Evolutionary conservation across 1,284 basidiomycete genomes (phyloP).

Genomic region (Neotropicomus parvogracilis): DNA sequence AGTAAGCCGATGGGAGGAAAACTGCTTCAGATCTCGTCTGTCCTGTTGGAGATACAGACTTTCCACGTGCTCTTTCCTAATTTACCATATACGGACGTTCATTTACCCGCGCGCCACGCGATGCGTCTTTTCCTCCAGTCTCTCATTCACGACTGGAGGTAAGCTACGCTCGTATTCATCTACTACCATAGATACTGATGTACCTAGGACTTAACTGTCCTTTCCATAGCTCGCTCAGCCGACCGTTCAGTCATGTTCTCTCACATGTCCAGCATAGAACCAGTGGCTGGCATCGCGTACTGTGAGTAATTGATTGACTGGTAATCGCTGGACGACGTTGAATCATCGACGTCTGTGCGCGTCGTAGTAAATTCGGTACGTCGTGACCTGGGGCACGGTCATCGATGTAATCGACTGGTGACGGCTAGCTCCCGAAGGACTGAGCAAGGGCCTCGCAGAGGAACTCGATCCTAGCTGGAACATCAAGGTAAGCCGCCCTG

Average conservation of each 20-base stretch:
- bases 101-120: too few relatives aligned
- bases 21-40: constrained; percentile 26
- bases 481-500: constrained; percentile 15
- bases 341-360: not conserved
- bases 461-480: constrained; percentile 25
- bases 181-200: too few relatives aligned
- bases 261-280: constrained; percentile 5
- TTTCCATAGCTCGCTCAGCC: too few relatives aligned
- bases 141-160: too few relatives aligned
- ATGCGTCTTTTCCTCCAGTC: too few relatives aligned
- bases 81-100: too few relatives aligned
- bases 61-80: too few relatives aligned
- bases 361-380: constrained; percentile 23
- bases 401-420: not conserved
- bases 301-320: too few relatives aligned
- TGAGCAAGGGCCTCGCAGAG: constrained; percentile 16
- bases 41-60: too few relatives aligned
- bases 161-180: too few relatives aligned
- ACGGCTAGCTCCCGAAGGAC: constrained; percentile 22
- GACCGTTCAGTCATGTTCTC: too few relatives aligned
- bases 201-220: too few relatives aligned
- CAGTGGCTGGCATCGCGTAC: constrained; percentile 4
- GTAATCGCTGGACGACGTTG: not conserved
- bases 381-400: not conserved
- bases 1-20: constrained; percentile 25